These are phyloP conservation scores for Juglanconis sp. DNA, from an alignment of 2,329 filamentous ascomycete species.

Conservation along the genomic window DNA sequence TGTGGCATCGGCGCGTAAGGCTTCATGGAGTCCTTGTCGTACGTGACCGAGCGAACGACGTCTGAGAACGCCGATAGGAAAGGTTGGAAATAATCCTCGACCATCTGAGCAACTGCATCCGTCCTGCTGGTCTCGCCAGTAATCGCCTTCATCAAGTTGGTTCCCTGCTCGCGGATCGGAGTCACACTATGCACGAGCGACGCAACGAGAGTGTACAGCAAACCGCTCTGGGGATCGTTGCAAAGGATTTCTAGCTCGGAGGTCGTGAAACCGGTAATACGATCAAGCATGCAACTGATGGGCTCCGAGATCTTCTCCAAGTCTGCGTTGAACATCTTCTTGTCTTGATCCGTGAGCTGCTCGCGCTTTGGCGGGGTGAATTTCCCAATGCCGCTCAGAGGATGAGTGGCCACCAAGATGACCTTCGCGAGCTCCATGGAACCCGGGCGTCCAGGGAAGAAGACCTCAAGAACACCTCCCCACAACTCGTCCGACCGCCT, in stretches of 20 bases:
- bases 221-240: slow-evolving; percentile 53
- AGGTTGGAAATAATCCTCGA: slow-evolving; percentile 41
- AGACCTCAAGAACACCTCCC: slow-evolving; percentile 64
- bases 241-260: slow-evolving; percentile 69
- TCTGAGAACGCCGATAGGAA: slow-evolving; percentile 44
- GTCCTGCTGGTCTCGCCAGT: slow-evolving; percentile 61
- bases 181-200: slow-evolving; percentile 79
- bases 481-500: slow-evolving; percentile 74
- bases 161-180: slow-evolving; percentile 73
- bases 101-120: slow-evolving; percentile 46
- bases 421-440: slow-evolving; percentile 71
- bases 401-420: slow-evolving; percentile 67
- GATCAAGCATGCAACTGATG: slow-evolving; percentile 72
- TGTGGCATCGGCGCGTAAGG: slow-evolving; percentile 58
- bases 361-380: slow-evolving; percentile 56
- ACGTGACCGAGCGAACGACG: slow-evolving; percentile 42
- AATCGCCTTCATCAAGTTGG: slow-evolving; percentile 79
- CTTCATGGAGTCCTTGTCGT: slow-evolving; percentile 31
- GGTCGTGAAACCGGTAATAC: slow-evolving; percentile 72
- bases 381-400: slow-evolving; percentile 72
- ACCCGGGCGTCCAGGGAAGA: slow-evolving; percentile 43
- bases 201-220: slow-evolving; percentile 72
- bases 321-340: slow-evolving; percentile 73
- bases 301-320: slow-evolving; percentile 54
- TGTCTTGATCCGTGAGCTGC: slow-evolving; percentile 39